A percentile compares a stretch with the other conserved stretches of the same genome.
Evolutionary conservation across 2,329 filamentous ascomycete genomes (phyloP).

Genomic region (Stachybotrys chlorohalonatus): DNA sequence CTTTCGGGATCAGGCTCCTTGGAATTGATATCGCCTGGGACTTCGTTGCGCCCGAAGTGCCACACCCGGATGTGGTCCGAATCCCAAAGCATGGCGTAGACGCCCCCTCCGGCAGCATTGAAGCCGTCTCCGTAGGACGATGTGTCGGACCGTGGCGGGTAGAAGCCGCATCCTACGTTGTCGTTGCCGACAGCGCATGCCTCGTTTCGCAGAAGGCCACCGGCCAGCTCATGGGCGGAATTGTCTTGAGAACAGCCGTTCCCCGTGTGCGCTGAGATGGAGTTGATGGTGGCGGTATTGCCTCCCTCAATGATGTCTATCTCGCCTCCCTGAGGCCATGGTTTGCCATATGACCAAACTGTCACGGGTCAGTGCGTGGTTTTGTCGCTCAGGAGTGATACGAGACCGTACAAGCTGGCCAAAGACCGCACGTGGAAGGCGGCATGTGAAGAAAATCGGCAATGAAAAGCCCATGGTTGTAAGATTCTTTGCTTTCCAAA

Average conservation of each 20-base stretch:
- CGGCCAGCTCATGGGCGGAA: constrained; percentile 2
- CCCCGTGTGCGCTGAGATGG: constrained; percentile 53
- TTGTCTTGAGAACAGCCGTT: constrained; percentile 20
- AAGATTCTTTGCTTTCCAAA: constrained; percentile 54
- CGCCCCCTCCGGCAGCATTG: constrained; percentile 56
- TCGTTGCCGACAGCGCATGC: constrained; percentile 27
- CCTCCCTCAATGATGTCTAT: constrained; percentile 65
- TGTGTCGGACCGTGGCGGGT: constrained; percentile 28
- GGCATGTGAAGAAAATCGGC: constrained; percentile 69
- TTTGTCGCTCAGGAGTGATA: not conserved
- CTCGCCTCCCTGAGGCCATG: constrained; percentile 57
- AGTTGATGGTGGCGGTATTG: constrained; percentile 49
- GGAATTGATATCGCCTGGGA: constrained; percentile 56
- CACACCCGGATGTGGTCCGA: constrained; percentile 59
- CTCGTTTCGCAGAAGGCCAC: constrained; percentile 15
- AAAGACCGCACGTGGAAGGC: constrained; percentile 57
- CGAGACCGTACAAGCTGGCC: constrained; percentile 55
- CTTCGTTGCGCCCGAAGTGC: constrained; percentile 59
- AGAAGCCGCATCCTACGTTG: constrained; percentile 37
- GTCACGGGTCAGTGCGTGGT: constrained; percentile 1
- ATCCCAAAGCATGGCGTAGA: constrained; percentile 67
- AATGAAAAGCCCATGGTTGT: constrained; percentile 59
- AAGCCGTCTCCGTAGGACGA: constrained; percentile 53
- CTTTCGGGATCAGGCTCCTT: constrained; percentile 50
- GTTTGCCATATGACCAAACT: constrained; percentile 44